A percentile compares a stretch with the other conserved stretches of the same genome.
phyloP scores from a whole-genome alignment of 441 rosid genomes.

The Theobroma grandiflorum region DNA sequence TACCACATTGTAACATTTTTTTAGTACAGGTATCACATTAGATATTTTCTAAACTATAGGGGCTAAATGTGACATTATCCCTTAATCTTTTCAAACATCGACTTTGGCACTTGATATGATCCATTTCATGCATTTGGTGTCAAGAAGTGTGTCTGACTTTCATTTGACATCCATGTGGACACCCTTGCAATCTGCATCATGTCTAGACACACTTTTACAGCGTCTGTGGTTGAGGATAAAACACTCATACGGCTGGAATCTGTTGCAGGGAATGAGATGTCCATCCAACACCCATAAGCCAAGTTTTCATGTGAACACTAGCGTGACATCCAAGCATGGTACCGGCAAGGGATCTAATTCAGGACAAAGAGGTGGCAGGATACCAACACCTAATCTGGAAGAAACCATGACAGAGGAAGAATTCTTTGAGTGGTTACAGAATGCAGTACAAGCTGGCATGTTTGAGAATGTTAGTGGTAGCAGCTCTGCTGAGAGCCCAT shows the following conservation, averaged over 20 bases:
- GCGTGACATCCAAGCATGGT: conserved; percentile 58
- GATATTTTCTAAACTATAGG: too few relatives aligned
- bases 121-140: neutral
- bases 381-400: conserved; percentile 68
- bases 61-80: too few relatives aligned
- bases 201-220: conserved; percentile 18
- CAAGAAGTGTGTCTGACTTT: neutral
- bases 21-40: too few relatives aligned
- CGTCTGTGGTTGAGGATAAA: conserved; percentile 16
- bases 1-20: too few relatives aligned
- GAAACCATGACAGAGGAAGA: conserved; percentile 94
- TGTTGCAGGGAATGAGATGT: conserved; percentile 94
- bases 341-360: conserved; percentile 63
- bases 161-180: neutral
- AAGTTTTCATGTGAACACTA: conserved; percentile 92
- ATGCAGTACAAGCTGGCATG: conserved; percentile 77
- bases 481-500: conserved; percentile 53
- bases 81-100: neutral
- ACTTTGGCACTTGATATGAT: neutral
- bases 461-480: conserved; percentile 55
- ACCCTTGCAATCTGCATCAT: conserved; percentile 11
- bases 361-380: conserved; percentile 64
- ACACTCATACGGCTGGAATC: conserved; percentile 20
- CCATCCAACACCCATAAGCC: conserved; percentile 95
- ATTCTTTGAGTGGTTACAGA: conserved; percentile 87